Conservation (phyloP, 371 early-diverging fungal species). For the Phascolomyces articulosus region DNA sequence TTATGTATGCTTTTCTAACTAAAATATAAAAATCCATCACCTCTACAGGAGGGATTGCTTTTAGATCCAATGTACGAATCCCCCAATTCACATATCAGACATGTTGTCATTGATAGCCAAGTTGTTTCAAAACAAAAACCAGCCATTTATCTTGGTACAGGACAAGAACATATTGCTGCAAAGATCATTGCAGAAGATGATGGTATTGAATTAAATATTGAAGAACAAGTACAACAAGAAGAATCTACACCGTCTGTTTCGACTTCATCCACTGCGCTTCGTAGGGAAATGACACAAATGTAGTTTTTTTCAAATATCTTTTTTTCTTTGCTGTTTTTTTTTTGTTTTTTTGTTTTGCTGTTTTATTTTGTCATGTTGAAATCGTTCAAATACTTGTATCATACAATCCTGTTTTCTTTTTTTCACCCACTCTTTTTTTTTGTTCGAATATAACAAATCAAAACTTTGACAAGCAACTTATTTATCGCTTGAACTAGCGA, state of each 20-base stretch:
- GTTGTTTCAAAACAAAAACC: constrained; percentile 62
- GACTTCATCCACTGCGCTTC: neutral
- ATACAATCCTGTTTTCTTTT: too few species aligned
- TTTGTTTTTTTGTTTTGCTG: neutral
- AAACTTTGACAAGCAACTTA: too few species aligned
- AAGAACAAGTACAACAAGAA: neutral
- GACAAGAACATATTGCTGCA: constrained; percentile 45
- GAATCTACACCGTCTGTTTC: neutral
- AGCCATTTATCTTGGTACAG: constrained; percentile 63
- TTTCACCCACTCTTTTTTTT: neutral
- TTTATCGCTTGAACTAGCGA: too few species aligned
- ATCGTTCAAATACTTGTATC: too few species aligned
- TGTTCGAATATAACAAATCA: neutral
- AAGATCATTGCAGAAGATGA: constrained; percentile 42
- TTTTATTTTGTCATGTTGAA: neutral
- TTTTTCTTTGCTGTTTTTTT: neutral
- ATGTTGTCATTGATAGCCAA: constrained; percentile 72
- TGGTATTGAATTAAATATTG: constrained; percentile 2
- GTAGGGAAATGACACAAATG: constrained; percentile 4
- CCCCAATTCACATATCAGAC: constrained; percentile 71
- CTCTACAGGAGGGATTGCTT: constrained; percentile 63
- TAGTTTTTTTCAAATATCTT: neutral
- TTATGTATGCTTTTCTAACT: neutral
- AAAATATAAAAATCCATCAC: neutral
- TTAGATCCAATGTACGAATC: constrained; percentile 85